Base-by-base conservation (phyloP, 2,329 filamentous ascomycete genomes). In the Aspergillus hiratsukae region DNA sequence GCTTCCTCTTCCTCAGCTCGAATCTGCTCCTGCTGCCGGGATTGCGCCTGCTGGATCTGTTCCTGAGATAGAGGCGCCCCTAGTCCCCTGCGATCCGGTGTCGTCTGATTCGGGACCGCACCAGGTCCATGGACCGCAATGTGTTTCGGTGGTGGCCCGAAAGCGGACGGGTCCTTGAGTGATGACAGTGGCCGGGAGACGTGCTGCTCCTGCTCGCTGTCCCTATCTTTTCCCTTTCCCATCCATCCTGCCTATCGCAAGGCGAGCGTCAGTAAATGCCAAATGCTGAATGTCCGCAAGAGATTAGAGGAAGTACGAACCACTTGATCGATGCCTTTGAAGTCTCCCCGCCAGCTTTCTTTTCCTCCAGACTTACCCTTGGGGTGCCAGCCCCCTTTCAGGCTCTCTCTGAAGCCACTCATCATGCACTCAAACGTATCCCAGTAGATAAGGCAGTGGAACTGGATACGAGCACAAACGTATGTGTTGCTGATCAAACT, bases 91-190 rank as follows among this genome's bases (percentile, higher is more conserved):
- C 71, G 66, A 53, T 77, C 72, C 27, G 78, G 73, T 11, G 78
- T 75, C 14, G 76, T 76, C 48, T 78, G 68, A 52, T 78, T 76
- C 29, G 76, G 71, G 14, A 78, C 66, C 3, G 78, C 74, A 6
- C 71, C 72, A 14, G 72, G 74, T 55, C 77, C 74, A 68, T 81
- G 75, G 61, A 79, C 80, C 51, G 78, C 77, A 55, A 78, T 72
- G 59, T 83, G 88, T 65, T 84, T 92, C 0, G 91, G 91, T 27
- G 91, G 91, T 25, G 91, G 90, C 2, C 84, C 90, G 69, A 96
- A 96, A 17, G 85, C 83, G 1, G 83, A 72, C 1, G 90, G 91
- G 69, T 96, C 91, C 69, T 85, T 86, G 29, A 96, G 80, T 3
- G 84, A 80, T 8, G 85, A 80, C 46, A 95, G 76, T 1, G 91